Evolutionary conservation across 176 grass and related monocot species (phyloP).

Genomic region (Stipa capillata): DNA sequence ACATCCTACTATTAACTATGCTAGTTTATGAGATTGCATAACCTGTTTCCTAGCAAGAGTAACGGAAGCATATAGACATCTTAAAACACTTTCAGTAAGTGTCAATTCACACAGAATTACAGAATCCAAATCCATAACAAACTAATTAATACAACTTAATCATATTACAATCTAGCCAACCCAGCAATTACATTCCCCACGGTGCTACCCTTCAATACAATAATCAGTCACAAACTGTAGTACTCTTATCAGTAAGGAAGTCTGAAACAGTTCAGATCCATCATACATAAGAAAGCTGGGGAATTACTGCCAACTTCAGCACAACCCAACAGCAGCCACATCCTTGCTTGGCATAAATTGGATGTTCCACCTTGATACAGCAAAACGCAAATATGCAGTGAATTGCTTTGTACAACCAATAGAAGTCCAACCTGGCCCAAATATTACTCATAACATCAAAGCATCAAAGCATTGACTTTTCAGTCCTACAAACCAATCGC

Average conservation of each 20-base stretch:
- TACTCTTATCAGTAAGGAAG: neutral
- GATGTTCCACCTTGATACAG: neutral
- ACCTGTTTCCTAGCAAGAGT: neutral
- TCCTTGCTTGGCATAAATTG: neutral
- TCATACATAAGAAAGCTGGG: neutral
- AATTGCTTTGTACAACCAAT: neutral
- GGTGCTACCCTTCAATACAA: neutral
- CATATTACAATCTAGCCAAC: neutral
- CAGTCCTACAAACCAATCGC: no score
- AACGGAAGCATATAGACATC: neutral
- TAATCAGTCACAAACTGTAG: neutral
- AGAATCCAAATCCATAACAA: neutral
- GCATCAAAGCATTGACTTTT: neutral
- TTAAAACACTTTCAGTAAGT: neutral
- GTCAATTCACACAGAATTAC: neutral
- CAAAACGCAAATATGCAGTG: neutral
- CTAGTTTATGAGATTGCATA: neutral
- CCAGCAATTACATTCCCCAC: neutral
- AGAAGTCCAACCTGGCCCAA: neutral
- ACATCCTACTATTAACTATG: neutral
- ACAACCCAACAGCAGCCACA: neutral
- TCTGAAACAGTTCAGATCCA: neutral
- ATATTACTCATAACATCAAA: neutral
- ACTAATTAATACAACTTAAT: neutral
- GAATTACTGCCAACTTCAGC: neutral